Conservation (phyloP, 805 yeast species). For the Kazachstania bromeliacearum region DNA sequence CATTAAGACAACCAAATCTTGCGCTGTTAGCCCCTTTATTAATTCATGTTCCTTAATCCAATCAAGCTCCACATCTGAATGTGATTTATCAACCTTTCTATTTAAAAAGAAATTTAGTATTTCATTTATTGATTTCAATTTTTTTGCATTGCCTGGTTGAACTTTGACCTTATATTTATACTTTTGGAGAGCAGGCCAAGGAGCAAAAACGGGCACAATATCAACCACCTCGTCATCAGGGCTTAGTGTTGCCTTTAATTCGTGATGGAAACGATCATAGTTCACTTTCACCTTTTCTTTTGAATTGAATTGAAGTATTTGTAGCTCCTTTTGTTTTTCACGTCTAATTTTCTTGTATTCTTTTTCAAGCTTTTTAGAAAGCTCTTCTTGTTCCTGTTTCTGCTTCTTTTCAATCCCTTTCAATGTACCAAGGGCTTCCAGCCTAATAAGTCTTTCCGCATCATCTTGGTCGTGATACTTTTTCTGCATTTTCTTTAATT, state of each 20-base stretch:
- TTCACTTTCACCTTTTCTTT: constrained; percentile 36
- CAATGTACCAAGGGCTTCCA: constrained; percentile 78
- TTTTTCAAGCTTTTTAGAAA: constrained; percentile 28
- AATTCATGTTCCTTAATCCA: constrained; percentile 64
- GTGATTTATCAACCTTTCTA: constrained; percentile 38
- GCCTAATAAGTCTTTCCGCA: constrained; percentile 63
- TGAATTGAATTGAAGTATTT: constrained; percentile 28
- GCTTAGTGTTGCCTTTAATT: constrained; percentile 24
- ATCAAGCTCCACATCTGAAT: constrained; percentile 41
- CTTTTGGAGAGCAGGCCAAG: constrained; percentile 74
- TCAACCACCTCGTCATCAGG: constrained; percentile 46
- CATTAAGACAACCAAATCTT: constrained; percentile 56
- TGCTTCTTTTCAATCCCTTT: constrained; percentile 41
- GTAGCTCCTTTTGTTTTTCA: constrained; percentile 33
- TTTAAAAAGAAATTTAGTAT: constrained; percentile 47
- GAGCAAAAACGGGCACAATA: constrained; percentile 82
- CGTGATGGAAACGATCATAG: constrained; percentile 35
- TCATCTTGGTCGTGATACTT: constrained; percentile 91
- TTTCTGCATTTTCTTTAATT: constrained; percentile 67
- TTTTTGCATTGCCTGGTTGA: constrained; percentile 69
- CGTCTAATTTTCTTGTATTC: constrained; percentile 29
- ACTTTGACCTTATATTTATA: constrained; percentile 75
- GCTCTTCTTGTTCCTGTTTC: constrained; percentile 29
- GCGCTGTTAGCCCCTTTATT: constrained; percentile 47
- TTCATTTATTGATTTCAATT: constrained; percentile 78